A percentile compares a stretch with the other conserved stretches of the same genome.
phyloP scores from a whole-genome alignment of 345 rosid species.

The Populus deltoides region DNA sequence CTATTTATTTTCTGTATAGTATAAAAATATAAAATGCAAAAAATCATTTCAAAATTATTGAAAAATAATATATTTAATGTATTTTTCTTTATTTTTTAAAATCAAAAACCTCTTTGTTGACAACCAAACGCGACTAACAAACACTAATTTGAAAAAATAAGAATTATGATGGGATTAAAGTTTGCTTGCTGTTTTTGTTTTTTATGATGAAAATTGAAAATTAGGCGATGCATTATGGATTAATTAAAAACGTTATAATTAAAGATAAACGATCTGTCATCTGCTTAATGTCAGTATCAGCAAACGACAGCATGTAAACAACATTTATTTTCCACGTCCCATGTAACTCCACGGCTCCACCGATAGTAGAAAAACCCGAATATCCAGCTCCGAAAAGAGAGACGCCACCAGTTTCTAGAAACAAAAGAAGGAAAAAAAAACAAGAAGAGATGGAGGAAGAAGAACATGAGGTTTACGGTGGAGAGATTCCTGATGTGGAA shows the following conservation, averaged over 20 bases:
- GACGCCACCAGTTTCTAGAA: background rate
- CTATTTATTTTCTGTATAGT: too few species aligned
- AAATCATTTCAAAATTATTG: too few species aligned
- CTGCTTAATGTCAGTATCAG: background rate
- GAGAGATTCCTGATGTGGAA: constrained; percentile 91
- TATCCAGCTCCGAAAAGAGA: background rate
- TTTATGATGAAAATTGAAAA: background rate
- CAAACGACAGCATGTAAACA: background rate
- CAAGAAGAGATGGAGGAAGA: constrained; percentile 62
- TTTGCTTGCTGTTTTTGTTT: too few species aligned
- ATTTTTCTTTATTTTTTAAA: too few species aligned
- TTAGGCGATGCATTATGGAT: background rate
- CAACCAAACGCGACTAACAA: too few species aligned
- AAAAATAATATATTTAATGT: too few species aligned
- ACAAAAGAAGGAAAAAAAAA: background rate
- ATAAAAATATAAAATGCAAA: too few species aligned
- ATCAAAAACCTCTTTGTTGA: too few species aligned
- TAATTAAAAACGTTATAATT: background rate
- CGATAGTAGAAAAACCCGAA: background rate
- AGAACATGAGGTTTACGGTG: constrained; percentile 96
- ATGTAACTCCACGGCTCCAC: background rate
- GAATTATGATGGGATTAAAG: too few species aligned
- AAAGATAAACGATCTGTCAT: background rate
- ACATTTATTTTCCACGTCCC: background rate
- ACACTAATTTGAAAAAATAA: too few species aligned